Evolutionary conservation across 495 filamentous ascomycete species (phyloP).

Genomic region (Hypoxylon intermedium): DNA sequence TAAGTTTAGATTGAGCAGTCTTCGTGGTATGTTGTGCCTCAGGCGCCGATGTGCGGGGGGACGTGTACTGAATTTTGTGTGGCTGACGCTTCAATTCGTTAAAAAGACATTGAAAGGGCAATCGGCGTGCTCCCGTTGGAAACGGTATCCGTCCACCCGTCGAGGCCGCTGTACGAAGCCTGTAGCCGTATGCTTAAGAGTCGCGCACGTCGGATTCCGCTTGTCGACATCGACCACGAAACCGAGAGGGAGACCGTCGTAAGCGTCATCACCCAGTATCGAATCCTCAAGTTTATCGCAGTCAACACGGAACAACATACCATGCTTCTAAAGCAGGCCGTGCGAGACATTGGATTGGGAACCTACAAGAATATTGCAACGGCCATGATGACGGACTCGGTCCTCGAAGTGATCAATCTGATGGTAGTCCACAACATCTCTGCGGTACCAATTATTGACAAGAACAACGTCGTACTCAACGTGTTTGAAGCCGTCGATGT

Average conservation of each 20-base stretch:
- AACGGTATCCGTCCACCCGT: conserved; percentile 92
- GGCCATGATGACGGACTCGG: conserved; percentile 87
- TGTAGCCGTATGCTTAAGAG: conserved; percentile 94
- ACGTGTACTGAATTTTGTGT: conserved; percentile 11
- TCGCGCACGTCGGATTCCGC: conserved; percentile 87
- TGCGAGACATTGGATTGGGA: conserved; percentile 84
- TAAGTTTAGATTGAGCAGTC: conserved; percentile 90
- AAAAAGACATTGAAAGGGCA: conserved; percentile 87
- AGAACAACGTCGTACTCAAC: conserved; percentile 82
- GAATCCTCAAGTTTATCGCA: conserved; percentile 97
- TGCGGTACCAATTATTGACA: conserved; percentile 90
- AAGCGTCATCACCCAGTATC: conserved; percentile 95
- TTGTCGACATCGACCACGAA: conserved; percentile 95
- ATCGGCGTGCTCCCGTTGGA: conserved; percentile 90
- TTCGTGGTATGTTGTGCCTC: conserved; percentile 71
- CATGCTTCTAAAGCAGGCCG: conserved; percentile 83
- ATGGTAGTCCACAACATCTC: conserved; percentile 93
- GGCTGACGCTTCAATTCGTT: conserved; percentile 13
- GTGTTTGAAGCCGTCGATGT: conserved; percentile 99
- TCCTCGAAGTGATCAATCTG: conserved; percentile 94
- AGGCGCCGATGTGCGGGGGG: conserved; percentile 13
- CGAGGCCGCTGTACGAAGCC: conserved; percentile 89
- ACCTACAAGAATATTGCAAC: conserved; percentile 82
- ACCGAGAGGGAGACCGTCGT: conserved; percentile 92
- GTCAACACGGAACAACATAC: conserved; percentile 92